Evolutionary conservation across 371 early-diverging fungal species (phyloP).

Genomic region (Syncephalastrum contaminatum): DNA sequence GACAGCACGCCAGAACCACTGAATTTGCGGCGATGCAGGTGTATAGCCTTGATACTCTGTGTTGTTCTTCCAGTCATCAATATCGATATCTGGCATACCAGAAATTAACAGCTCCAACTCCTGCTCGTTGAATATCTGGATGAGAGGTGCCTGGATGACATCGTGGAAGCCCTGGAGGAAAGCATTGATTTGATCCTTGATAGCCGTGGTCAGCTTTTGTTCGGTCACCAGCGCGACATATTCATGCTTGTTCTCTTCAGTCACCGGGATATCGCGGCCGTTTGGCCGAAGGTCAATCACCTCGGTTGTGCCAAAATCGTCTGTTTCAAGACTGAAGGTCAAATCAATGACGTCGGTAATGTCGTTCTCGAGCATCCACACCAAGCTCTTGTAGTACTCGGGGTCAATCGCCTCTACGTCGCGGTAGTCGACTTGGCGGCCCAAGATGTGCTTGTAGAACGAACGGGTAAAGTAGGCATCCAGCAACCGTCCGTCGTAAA

Average conservation of each 20-base stretch:
- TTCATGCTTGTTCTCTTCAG: conserved; percentile 96
- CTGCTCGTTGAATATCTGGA: conserved; percentile 97
- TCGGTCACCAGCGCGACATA: conserved; percentile 93
- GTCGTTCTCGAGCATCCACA: conserved; percentile 97
- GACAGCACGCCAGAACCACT: conserved; percentile 99
- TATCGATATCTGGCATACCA: conserved; percentile 97
- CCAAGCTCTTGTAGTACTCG: conserved; percentile 95
- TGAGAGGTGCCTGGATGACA: conserved; percentile 86
- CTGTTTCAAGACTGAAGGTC: conserved; percentile 93
- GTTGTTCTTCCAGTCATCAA: conserved; percentile 99
- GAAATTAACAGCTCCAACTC: conserved; percentile 98
- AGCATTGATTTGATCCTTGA: conserved; percentile 91
- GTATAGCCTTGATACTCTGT: conserved; percentile 95
- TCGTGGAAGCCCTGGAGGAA: conserved; percentile 97
- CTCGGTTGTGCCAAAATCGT: conserved; percentile 89
- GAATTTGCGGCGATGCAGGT: conserved; percentile 83
- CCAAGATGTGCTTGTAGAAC: conserved; percentile 97
- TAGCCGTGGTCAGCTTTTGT: conserved; percentile 84
- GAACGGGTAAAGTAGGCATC: conserved; percentile 98
- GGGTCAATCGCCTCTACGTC: conserved; percentile 98
- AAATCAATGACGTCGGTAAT: conserved; percentile 95
- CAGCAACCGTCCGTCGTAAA: conserved; percentile 92
- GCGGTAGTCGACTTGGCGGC: conserved; percentile 86
- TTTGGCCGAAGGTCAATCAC: conserved; percentile 87
- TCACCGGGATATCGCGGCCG: conserved; percentile 92